Conservation (phyloP, 257 asterid genomes). For the Ocimum tenuiflorum region DNA sequence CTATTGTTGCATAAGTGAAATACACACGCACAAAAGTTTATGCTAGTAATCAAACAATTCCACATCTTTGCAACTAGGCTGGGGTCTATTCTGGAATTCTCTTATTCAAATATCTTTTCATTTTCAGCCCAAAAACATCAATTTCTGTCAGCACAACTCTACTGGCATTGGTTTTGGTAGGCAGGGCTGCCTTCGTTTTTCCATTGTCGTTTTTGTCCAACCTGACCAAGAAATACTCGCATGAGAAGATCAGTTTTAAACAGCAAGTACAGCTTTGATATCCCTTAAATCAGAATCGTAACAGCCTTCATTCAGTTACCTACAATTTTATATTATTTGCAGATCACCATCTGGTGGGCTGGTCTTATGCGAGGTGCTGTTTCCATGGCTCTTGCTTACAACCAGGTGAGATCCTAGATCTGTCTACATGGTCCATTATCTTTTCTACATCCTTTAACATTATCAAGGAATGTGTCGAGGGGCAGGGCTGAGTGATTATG, state of each 20-base stretch:
- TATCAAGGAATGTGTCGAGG: not conserved
- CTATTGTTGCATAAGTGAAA: not conserved
- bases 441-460: not conserved
- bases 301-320: slow-evolving; percentile 6
- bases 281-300: not conserved
- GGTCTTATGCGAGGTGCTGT: slow-evolving; percentile 99
- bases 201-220: slow-evolving; percentile 85
- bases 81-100: not conserved
- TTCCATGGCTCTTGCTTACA: slow-evolving; percentile 99
- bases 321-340: slow-evolving; percentile 20
- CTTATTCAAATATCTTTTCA: not conserved
- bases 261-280: slow-evolving; percentile 57
- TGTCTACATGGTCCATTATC: not conserved
- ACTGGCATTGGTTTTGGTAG: slow-evolving; percentile 73
- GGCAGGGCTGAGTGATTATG: not conserved
- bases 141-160: slow-evolving; percentile 67
- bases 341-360: slow-evolving; percentile 97
- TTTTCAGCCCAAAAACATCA: slow-evolving; percentile 65
- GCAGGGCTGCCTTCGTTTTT: slow-evolving; percentile 95
- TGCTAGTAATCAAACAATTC: slow-evolving; percentile 1
- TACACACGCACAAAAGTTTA: not conserved
- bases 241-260: slow-evolving; percentile 59
- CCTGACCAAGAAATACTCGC: slow-evolving; percentile 60
- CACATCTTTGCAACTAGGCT: not conserved
- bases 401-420: slow-evolving; percentile 48